Evolutionary conservation across 169 alveolate genomes (phyloP).

Genomic region (Plasmodium gallinaceum): DNA sequence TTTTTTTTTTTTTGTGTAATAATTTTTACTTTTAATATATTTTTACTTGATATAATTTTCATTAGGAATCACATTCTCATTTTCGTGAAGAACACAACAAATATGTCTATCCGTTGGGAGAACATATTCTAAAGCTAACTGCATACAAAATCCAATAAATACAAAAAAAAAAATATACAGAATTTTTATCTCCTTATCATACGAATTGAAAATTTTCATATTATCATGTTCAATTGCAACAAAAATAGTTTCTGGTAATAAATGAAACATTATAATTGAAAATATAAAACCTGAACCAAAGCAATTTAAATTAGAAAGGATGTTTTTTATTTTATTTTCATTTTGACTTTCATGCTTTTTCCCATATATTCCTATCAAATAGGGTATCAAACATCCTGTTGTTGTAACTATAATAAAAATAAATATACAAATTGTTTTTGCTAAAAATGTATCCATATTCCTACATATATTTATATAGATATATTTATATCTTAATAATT

Average conservation of each 20-base stretch:
- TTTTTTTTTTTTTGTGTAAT: too few species aligned
- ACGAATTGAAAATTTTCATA: conserved; percentile 22
- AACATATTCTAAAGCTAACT: conserved; percentile 59
- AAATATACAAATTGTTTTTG: conserved; percentile 55
- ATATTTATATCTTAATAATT: not conserved
- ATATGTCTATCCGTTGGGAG: conserved; percentile 31
- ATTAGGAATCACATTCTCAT: not conserved
- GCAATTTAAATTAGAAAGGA: conserved; percentile 46
- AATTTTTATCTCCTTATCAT: conserved; percentile 38
- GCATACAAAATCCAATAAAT: conserved; percentile 64
- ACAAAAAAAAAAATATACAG: conserved; percentile 51
- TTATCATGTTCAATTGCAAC: conserved; percentile 25
- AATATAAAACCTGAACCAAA: conserved; percentile 73
- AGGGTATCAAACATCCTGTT: conserved; percentile 50
- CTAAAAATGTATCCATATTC: conserved; percentile 48
- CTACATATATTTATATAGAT: not conserved
- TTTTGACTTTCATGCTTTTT: conserved; percentile 16
- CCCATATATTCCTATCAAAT: conserved; percentile 34
- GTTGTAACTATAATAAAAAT: conserved; percentile 55
- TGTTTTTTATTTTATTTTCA: conserved; percentile 21
- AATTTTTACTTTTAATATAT: not conserved
- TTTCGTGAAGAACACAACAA: conserved; percentile 31
- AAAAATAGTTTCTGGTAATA: conserved; percentile 54
- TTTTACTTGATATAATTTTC: not conserved
- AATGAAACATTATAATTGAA: conserved; percentile 65